phyloP scores from a whole-genome alignment of 1,284 basidiomycete genomes.

The Stygiomarasmius scandens region DNA sequence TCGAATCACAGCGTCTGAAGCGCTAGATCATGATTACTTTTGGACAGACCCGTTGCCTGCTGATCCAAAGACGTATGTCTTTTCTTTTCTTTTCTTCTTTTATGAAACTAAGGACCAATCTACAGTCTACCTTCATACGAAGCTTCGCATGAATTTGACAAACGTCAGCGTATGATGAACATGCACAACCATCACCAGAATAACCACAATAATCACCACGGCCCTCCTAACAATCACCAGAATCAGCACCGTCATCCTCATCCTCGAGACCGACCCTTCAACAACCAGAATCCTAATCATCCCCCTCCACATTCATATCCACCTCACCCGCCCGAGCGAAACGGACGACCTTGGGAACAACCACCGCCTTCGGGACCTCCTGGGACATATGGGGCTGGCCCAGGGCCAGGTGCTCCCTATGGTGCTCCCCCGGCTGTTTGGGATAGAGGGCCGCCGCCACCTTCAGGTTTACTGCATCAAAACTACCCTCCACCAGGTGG shows the following conservation, averaged over 20 bases:
- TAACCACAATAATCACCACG: conserved; percentile 8
- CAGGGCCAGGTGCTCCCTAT: not conserved
- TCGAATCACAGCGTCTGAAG: conserved; percentile 87
- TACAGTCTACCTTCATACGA: conserved; percentile 74
- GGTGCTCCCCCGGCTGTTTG: not conserved
- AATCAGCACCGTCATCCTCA: not conserved
- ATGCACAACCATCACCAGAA: conserved; percentile 30
- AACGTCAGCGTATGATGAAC: conserved; percentile 55
- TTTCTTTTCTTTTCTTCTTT: conserved; percentile 9
- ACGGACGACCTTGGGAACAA: no score
- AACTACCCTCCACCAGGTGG: not conserved
- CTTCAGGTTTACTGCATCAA: not conserved
- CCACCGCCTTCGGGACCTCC: not conserved
- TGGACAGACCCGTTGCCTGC: conserved; percentile 86
- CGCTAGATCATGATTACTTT: conserved; percentile 91
- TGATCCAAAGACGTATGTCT: conserved; percentile 72
- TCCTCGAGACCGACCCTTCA: not conserved
- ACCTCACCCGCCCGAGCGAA: not conserved
- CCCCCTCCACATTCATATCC: not conserved
- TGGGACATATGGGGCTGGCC: not conserved
- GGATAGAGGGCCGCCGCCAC: not conserved
- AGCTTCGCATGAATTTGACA: conserved; percentile 85
- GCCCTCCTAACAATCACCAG: conserved; percentile 15
- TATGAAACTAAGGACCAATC: conserved; percentile 8
- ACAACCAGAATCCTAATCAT: not conserved